These are phyloP conservation scores for Camelina laxa DNA, from an alignment of 345 rosid genomes.

Conservation along the genomic window DNA sequence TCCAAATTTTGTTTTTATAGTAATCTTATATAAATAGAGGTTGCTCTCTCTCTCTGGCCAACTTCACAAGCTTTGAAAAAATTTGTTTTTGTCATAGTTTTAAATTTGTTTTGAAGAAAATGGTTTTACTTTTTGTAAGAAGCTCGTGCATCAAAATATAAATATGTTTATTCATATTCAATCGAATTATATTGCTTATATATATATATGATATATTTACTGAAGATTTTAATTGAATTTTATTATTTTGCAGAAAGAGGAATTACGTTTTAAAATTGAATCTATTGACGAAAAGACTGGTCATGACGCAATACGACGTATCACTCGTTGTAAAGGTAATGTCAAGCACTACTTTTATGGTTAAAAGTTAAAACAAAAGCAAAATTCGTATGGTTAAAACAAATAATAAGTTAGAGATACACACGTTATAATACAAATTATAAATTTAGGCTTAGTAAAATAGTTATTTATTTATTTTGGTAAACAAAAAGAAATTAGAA, in stretches of 20 bases:
- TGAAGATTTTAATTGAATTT: background rate
- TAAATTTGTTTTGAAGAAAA: background rate
- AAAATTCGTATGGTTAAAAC: background rate
- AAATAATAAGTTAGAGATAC: background rate
- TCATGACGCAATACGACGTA: background rate
- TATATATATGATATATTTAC: background rate
- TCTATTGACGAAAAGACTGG: background rate
- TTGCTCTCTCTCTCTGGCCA: background rate
- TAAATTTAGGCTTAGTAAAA: background rate
- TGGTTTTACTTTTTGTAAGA: constrained; percentile 21
- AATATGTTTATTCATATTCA: background rate
- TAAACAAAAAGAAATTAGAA: background rate
- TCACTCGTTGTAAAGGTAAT: constrained; percentile 11
- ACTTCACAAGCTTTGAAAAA: background rate
- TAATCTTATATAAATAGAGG: background rate
- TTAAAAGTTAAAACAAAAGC: too few species aligned
- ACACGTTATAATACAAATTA: background rate
- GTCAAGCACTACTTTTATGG: background rate
- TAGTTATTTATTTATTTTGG: background rate
- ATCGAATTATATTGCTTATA: background rate
- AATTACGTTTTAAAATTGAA: background rate
- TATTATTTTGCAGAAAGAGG: constrained; percentile 9
- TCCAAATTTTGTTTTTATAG: background rate
- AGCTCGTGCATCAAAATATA: background rate
- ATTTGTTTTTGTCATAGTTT: background rate